Conservation (phyloP, 208 protist genomes). For the Naegleria gruberi region DNA sequence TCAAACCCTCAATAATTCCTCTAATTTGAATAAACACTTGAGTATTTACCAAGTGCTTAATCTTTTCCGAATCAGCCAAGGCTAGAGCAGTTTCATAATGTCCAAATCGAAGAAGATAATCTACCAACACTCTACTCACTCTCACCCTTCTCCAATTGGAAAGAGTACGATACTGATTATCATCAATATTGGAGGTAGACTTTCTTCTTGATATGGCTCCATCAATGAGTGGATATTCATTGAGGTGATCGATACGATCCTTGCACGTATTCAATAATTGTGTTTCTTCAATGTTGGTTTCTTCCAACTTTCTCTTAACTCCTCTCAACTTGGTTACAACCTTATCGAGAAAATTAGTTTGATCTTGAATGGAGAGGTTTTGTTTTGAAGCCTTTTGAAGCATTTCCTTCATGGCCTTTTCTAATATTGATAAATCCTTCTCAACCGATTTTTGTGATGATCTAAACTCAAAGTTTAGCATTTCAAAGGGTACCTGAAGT, state of each 20-base stretch:
- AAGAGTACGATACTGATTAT: background rate
- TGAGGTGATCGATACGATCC: slow-evolving; percentile 23
- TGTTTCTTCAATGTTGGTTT: slow-evolving; percentile 27
- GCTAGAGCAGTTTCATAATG: slow-evolving; percentile 40
- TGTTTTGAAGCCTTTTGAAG: slow-evolving; percentile 32
- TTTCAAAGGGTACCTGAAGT: background rate
- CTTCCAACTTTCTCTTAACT: slow-evolving; percentile 44
- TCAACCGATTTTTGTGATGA: slow-evolving; percentile 25
- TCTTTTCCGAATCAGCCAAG: slow-evolving; percentile 29
- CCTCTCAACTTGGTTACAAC: slow-evolving; percentile 32
- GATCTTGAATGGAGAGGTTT: slow-evolving; percentile 29
- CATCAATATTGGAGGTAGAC: background rate
- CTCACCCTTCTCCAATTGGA: background rate
- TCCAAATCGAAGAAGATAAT: slow-evolving; percentile 44
- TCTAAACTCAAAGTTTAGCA: background rate
- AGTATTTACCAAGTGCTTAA: slow-evolving; percentile 43
- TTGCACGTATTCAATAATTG: slow-evolving; percentile 20
- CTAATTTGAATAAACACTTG: slow-evolving; percentile 40
- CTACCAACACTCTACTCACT: slow-evolving; percentile 39
- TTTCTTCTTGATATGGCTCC: background rate
- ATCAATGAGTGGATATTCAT: slow-evolving; percentile 17
- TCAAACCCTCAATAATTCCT: slow-evolving; percentile 38
- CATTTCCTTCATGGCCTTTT: slow-evolving; percentile 19
- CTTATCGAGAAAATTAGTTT: slow-evolving; percentile 31
- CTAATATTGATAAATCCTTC: slow-evolving; percentile 25